Evolutionary conservation across 495 filamentous ascomycete species (phyloP).

Genomic region (Cladorrhinum samala): DNA sequence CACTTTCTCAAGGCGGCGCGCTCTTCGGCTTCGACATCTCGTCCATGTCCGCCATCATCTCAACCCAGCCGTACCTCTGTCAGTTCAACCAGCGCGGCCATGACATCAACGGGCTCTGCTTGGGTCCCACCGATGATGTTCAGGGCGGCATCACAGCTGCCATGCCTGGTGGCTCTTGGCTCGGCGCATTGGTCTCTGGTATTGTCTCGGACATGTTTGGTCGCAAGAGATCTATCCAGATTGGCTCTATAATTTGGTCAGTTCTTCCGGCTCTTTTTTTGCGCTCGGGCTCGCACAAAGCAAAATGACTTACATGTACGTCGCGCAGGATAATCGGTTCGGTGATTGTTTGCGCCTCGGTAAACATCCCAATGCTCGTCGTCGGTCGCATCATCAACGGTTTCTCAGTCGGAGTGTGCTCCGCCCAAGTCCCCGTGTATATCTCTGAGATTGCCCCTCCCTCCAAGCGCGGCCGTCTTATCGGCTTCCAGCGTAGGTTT

Average conservation of each 20-base stretch:
- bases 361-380: conserved; percentile 68
- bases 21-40: conserved; percentile 68
- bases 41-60: conserved; percentile 69
- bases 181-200: conserved; percentile 65
- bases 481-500: conserved; percentile 51
- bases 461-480: conserved; percentile 61
- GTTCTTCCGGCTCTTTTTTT: conserved; percentile 12
- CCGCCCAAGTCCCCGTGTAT: conserved; percentile 75
- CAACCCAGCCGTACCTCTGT: conserved; percentile 54
- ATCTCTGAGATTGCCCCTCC: conserved; percentile 68
- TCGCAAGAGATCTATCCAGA: conserved; percentile 60
- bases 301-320: neutral
- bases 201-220: conserved; percentile 61
- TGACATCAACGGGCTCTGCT: conserved; percentile 35
- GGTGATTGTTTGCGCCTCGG: conserved; percentile 61
- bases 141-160: conserved; percentile 60
- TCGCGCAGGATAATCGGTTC: conserved; percentile 48
- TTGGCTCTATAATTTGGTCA: conserved; percentile 59
- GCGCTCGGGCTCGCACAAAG: neutral
- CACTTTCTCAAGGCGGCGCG: conserved; percentile 52
- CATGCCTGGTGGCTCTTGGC: conserved; percentile 71
- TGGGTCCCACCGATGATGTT: conserved; percentile 40
- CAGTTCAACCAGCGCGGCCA: conserved; percentile 53
- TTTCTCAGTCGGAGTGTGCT: conserved; percentile 68
- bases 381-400: conserved; percentile 75